These are phyloP conservation scores for Hemisphaericaspora subhashii DNA, from an alignment of 1,139 yeast genomes.

Conservation along the genomic window DNA sequence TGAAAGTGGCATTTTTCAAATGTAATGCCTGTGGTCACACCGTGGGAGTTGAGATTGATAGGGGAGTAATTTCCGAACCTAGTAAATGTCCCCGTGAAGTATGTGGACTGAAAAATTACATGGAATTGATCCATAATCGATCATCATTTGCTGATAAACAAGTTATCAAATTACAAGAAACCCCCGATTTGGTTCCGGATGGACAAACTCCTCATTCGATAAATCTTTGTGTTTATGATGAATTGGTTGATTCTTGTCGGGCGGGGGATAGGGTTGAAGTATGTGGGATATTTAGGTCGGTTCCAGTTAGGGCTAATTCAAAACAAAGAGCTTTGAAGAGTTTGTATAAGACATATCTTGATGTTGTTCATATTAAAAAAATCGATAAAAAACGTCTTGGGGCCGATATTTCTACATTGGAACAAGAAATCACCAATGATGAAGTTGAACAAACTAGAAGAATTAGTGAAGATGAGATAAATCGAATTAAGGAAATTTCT, in stretches of 20 bases:
- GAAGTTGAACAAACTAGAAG: slow-evolving; percentile 77
- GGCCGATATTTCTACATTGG: slow-evolving; percentile 69
- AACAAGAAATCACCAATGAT: slow-evolving; percentile 42
- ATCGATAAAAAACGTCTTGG: slow-evolving; percentile 82
- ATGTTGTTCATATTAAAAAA: slow-evolving; percentile 89
- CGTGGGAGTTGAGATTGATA: slow-evolving; percentile 84
- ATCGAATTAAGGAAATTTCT: slow-evolving; percentile 59
- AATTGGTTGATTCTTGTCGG: slow-evolving; percentile 87
- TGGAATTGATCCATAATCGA: slow-evolving; percentile 89
- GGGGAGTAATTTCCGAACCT: slow-evolving; percentile 95
- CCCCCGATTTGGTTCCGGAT: slow-evolving; percentile 97
- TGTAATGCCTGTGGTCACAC: slow-evolving; percentile 96
- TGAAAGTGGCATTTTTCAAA: slow-evolving; percentile 95
- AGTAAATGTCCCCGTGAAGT: slow-evolving; percentile 85
- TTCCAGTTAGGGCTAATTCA: slow-evolving; percentile 86
- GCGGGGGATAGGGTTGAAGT: slow-evolving; percentile 98
- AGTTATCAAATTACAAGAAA: slow-evolving; percentile 89
- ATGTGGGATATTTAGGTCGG: slow-evolving; percentile 90
- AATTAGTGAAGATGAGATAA: slow-evolving; percentile 68
- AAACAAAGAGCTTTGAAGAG: slow-evolving; percentile 82
- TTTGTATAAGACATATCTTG: slow-evolving; percentile 88
- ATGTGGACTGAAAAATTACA: slow-evolving; percentile 83
- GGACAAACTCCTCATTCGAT: slow-evolving; percentile 99
- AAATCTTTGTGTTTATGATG: slow-evolving; percentile 92
- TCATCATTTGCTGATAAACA: slow-evolving; percentile 94